Base-by-base conservation (phyloP, 352 stramenopile genomes). In the Phytophthora europaea region DNA sequence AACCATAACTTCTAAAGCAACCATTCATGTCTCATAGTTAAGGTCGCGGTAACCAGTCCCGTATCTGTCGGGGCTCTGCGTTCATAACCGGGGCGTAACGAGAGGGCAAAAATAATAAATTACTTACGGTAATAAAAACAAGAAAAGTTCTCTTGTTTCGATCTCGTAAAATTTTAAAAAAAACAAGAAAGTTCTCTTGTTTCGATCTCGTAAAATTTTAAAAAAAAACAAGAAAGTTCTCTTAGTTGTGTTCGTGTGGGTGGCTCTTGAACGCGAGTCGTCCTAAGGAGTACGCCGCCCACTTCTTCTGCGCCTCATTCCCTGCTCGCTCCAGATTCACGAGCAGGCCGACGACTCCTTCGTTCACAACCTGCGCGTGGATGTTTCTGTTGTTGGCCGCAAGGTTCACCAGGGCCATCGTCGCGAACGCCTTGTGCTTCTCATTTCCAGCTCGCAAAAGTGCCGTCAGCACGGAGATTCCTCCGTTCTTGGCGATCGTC, bases 401-500 rank as follows among this genome's bases (percentile, higher is more conserved):
- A 5, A 63, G 38, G 23, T 63, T 63, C 18, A 51, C 57, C 23
- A 63, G 51, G 3, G 36, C 57, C 36, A 64, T 52, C 15, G 36
- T 64, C 40, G 57, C 57, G 55, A 67, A 36, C 23, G 57, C 40
- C n/a, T 54, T 64, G 23, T 64, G 57, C 18, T 64, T 52, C 15
- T 64, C 57, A 16, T n/a, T 64, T 54, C 57, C 57, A 5, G 13
- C 15, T 15, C 57, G 40, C 7, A 54, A 52, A 20, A 64, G 22
- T 6, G 23, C 23, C 57, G 28, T 40, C 34, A 61, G 40, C 4
- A 61, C 13, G 15, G 31, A 20, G 20, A 61, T 61, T 6, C 33
- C 55, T 20, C 55, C 34, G n/a, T 31, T 28, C 15, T 34, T 61
- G 3, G 34, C 18, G 20, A 61, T 61, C 0, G 13, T 34, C 12